Evolutionary conservation across 139 green algal species (phyloP).

Genomic region (Tetraselmis striata): DNA sequence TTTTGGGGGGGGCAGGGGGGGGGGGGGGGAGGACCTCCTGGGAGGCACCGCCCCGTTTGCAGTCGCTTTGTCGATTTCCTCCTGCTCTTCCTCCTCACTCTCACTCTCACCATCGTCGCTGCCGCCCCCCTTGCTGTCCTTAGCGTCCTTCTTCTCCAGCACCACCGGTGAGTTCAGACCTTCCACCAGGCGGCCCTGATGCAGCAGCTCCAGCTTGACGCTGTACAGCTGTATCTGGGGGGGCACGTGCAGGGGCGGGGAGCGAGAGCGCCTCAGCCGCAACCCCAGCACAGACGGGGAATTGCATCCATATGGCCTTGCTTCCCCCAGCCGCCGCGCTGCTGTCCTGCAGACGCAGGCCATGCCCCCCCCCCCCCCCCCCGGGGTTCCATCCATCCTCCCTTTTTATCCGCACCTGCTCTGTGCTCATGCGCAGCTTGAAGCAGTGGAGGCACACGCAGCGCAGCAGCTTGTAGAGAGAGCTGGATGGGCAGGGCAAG

Average conservation of each 20-base stretch:
- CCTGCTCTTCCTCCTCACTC: neutral
- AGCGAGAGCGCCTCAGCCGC: too few relatives aligned
- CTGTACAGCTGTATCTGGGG: slow-evolving; percentile 23
- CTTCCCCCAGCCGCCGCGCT: too few relatives aligned
- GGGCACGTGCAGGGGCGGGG: too few relatives aligned
- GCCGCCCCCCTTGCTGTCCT: slow-evolving; percentile 13
- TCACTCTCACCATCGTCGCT: slow-evolving; percentile 48
- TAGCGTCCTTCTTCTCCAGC: neutral
- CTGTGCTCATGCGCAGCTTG: slow-evolving; percentile 66
- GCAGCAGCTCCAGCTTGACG: slow-evolving; percentile 35
- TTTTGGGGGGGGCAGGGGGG: too few relatives aligned
- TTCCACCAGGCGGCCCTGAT: slow-evolving; percentile 43
- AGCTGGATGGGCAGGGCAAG: slow-evolving; percentile 36
- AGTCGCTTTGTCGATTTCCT: too few relatives aligned
- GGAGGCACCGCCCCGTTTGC: too few relatives aligned
- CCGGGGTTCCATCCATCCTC: too few relatives aligned
- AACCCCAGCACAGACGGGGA: too few relatives aligned
- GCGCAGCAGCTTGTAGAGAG: slow-evolving; percentile 79
- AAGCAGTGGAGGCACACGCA: slow-evolving; percentile 86
- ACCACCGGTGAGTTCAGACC: slow-evolving; percentile 11
- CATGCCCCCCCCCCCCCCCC: too few relatives aligned
- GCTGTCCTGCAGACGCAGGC: too few relatives aligned
- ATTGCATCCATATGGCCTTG: too few relatives aligned
- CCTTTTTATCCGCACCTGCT: slow-evolving; percentile 62
- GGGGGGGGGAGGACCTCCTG: too few relatives aligned